phyloP scores from a whole-genome alignment of 2,329 filamentous ascomycete genomes.

The Didymella pinodella region DNA sequence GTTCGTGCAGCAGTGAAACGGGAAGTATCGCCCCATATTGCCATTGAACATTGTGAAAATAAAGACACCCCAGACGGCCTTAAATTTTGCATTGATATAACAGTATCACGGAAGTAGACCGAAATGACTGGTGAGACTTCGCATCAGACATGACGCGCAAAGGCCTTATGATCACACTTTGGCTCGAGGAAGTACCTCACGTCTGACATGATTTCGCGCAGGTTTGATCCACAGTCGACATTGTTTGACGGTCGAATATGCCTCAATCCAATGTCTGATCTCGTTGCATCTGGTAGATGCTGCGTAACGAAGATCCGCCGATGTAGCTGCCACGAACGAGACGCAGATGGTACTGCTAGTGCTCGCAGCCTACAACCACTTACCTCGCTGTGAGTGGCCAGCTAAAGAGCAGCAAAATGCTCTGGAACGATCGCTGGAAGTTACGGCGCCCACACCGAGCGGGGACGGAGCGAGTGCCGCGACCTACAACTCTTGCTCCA shows the following conservation, averaged over 20 bases:
- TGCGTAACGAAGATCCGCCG: neutral
- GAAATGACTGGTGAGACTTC: neutral
- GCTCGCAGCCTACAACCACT: neutral
- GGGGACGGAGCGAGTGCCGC: no score
- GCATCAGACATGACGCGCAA: neutral
- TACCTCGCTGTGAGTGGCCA: no score
- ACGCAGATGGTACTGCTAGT: neutral
- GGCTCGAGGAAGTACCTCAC: neutral
- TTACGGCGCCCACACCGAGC: no score
- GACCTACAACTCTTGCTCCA: neutral
- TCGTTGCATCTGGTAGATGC: neutral
- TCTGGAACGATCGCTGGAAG: no score
- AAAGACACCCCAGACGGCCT: neutral
- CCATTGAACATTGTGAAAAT: neutral
- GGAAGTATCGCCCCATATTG: neutral
- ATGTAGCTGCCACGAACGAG: neutral
- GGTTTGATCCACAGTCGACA: neutral
- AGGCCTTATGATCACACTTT: neutral
- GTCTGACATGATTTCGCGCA: neutral
- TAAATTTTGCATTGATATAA: neutral
- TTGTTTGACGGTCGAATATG: neutral
- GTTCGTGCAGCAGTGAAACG: neutral
- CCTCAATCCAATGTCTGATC: neutral
- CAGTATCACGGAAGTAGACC: neutral
- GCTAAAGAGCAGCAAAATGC: no score